Evolutionary conservation across 2,329 filamentous ascomycete genomes (phyloP).

Genomic region (Xylaria multiplex): DNA sequence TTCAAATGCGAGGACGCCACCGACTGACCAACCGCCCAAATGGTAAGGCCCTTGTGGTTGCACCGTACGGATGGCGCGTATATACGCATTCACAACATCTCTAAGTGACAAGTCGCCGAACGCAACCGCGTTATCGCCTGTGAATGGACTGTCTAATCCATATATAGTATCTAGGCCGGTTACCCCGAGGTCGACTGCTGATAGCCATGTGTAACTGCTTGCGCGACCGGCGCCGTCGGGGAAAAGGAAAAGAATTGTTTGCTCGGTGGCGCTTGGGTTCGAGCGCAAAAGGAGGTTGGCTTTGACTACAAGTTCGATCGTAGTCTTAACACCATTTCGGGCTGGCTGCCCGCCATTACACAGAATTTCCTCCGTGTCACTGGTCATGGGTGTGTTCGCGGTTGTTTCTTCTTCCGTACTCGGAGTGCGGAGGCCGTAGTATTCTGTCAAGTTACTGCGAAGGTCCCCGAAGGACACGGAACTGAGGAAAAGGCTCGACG

Average conservation of each 20-base stretch:
- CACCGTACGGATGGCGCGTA: slow-evolving; percentile 12
- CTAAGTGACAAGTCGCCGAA: slow-evolving; percentile 4
- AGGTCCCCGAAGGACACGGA: slow-evolving; percentile 12
- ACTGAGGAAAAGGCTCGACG: slow-evolving; percentile 15
- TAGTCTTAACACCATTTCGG: neutral
- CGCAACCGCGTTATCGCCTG: neutral
- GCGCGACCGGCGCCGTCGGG: slow-evolving; percentile 26
- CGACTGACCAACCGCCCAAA: slow-evolving; percentile 32
- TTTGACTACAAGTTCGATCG: neutral
- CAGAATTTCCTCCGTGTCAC: neutral
- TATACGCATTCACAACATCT: slow-evolving; percentile 6
- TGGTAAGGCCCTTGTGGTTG: slow-evolving; percentile 29
- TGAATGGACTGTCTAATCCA: slow-evolving; percentile 21
- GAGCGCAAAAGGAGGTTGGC: slow-evolving; percentile 20
- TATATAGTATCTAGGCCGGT: slow-evolving; percentile 18
- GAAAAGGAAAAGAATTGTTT: slow-evolving; percentile 21
- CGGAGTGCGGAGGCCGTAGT: slow-evolving; percentile 7
- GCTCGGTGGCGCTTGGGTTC: neutral
- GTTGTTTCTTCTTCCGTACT: neutral
- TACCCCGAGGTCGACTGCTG: neutral
- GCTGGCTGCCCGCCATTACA: neutral
- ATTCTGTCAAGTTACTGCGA: neutral
- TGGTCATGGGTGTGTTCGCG: neutral
- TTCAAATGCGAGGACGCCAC: slow-evolving; percentile 29
- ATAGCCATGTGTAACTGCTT: slow-evolving; percentile 26